phyloP scores from a whole-genome alignment of 805 yeast genomes.

The Starmerella roubikii region DNA sequence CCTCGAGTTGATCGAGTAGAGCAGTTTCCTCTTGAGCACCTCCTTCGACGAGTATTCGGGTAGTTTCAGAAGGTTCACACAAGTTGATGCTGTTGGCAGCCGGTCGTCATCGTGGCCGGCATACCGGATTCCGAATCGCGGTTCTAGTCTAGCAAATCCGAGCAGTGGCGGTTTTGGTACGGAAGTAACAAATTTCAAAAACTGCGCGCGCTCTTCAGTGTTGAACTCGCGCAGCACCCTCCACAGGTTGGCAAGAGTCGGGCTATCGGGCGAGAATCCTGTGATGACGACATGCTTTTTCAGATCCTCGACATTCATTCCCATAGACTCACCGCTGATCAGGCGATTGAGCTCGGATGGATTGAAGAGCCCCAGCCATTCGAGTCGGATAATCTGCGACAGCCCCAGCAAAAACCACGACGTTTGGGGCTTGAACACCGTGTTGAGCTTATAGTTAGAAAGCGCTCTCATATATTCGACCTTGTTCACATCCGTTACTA shows the following conservation, averaged over 20 bases:
- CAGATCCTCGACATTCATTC: slow-evolving; percentile 61
- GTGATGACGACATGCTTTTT: slow-evolving; percentile 48
- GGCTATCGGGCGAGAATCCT: slow-evolving; percentile 39
- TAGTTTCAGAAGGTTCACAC: slow-evolving; percentile 72
- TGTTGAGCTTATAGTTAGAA: slow-evolving; percentile 67
- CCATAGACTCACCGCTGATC: slow-evolving; percentile 65
- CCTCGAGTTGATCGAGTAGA: slow-evolving; percentile 66
- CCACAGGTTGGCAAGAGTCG: slow-evolving; percentile 61
- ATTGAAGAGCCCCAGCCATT: slow-evolving; percentile 77
- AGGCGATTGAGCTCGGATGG: slow-evolving; percentile 70
- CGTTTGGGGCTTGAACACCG: slow-evolving; percentile 44
- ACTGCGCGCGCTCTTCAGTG: slow-evolving; percentile 44
- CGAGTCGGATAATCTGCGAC: slow-evolving; percentile 48
- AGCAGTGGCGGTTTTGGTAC: slow-evolving; percentile 82
- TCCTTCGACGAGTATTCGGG: slow-evolving; percentile 66
- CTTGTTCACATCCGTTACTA: slow-evolving; percentile 49
- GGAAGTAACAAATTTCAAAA: slow-evolving; percentile 81
- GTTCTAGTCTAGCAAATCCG: slow-evolving; percentile 64
- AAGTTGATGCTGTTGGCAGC: slow-evolving; percentile 86
- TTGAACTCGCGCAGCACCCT: slow-evolving; percentile 48
- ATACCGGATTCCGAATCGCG: slow-evolving; percentile 67
- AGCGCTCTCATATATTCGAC: slow-evolving; percentile 63
- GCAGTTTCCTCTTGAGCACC: slow-evolving; percentile 44
- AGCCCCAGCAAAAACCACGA: slow-evolving; percentile 57
- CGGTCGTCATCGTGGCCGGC: slow-evolving; percentile 35